Conservation (phyloP, 495 filamentous ascomycete genomes). For the Extremus antarcticus region DNA sequence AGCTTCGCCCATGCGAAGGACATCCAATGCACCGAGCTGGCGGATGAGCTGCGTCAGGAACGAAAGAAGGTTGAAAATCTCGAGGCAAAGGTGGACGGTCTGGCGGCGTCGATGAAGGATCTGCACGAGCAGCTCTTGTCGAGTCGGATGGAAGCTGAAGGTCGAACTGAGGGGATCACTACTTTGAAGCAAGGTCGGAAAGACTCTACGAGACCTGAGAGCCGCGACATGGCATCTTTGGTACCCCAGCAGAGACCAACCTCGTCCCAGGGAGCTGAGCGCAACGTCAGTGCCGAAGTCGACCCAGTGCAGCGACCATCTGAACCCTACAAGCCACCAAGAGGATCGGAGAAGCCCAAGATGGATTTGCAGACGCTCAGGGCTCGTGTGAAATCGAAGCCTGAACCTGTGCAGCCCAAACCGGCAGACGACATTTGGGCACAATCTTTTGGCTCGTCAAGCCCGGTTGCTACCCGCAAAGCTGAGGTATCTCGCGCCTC, state of each 20-base stretch:
- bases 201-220: not conserved
- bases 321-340: not conserved
- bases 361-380: not conserved
- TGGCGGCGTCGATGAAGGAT: conserved; percentile 24
- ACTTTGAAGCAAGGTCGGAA: not conserved
- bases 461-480: not conserved
- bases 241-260: not conserved
- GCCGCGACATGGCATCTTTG: not conserved
- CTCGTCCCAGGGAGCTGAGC: not conserved
- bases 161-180: not conserved
- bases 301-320: not conserved
- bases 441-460: conserved; percentile 8
- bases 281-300: not conserved
- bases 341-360: not conserved
- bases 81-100: conserved; percentile 17
- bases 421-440: conserved; percentile 16
- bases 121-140: conserved; percentile 5
- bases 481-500: conserved; percentile 1
- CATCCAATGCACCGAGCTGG: conserved; percentile 58
- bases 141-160: not conserved
- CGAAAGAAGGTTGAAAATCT: conserved; percentile 44
- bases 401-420: not conserved
- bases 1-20: conserved; percentile 88
- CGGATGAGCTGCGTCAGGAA: conserved; percentile 58
- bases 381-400: not conserved